These are phyloP conservation scores for Phytophthora boehmeriae DNA, from an alignment of 352 stramenopile genomes.

Conservation along the genomic window DNA sequence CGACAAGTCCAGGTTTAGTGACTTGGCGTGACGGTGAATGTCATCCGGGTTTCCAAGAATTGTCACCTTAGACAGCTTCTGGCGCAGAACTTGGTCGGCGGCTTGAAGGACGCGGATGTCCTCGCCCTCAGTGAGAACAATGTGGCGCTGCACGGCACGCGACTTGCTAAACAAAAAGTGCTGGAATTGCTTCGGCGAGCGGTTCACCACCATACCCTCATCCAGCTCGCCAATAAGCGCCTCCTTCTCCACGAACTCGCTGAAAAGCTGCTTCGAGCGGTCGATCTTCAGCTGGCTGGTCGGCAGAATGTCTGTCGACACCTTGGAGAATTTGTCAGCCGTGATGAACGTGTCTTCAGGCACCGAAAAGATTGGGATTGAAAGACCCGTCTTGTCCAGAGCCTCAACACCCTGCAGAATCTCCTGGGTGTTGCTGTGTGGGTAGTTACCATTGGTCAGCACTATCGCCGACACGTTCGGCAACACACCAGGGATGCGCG, in stretches of 20 bases:
- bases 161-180: constrained; percentile 87
- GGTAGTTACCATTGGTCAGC: constrained; percentile 79
- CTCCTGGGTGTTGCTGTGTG: constrained; percentile 73
- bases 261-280: constrained; percentile 67
- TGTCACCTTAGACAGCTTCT: constrained; percentile 71
- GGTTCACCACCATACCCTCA: constrained; percentile 62
- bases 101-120: constrained; percentile 85
- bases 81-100: constrained; percentile 71
- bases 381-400: constrained; percentile 67
- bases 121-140: constrained; percentile 85
- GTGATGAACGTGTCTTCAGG: constrained; percentile 71
- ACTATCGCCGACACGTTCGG: constrained; percentile 75
- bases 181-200: constrained; percentile 86
- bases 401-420: constrained; percentile 73
- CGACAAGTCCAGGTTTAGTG: constrained; percentile 66
- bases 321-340: constrained; percentile 52
- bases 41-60: constrained; percentile 81
- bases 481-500: constrained; percentile 67
- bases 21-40: constrained; percentile 70
- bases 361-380: constrained; percentile 79
- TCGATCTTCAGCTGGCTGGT: constrained; percentile 76
- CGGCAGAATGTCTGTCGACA: constrained; percentile 74
- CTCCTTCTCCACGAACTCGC: constrained; percentile 70
- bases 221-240: constrained; percentile 70
- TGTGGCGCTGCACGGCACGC: constrained; percentile 69